Evolutionary conservation across 2,329 filamentous ascomycete species (phyloP), one percentile per base, ranked within the genome.

Genomic region (Aspergillus persii): DNA sequence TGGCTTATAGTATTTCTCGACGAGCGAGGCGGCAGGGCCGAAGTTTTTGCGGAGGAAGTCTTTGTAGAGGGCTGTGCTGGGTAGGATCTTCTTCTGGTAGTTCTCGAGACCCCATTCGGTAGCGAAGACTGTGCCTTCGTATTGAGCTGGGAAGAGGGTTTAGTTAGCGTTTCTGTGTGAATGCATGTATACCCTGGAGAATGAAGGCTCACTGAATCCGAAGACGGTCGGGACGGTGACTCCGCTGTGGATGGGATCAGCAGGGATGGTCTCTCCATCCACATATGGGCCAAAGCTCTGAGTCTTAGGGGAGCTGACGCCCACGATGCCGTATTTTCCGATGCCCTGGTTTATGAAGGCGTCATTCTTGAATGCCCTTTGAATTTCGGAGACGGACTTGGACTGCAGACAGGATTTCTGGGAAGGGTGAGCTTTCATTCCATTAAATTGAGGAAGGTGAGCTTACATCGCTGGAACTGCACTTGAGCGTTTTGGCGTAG

Each of bases 371-470:
- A 60, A 63, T 11, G 63, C 62, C 11, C n/a, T 59, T 6, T 50
- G 29, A 4, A 69, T 36, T 3, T 66, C 64, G 4, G 52, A 29
- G 2, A 50, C 4, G 15, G 60, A 51, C 50, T 56, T 62, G 5
- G 63, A 67, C 50, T 60, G 57, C 3, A 69, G 59, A 33, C 66
- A 69, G 7, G 64, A 31, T 64, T 62, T 66, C 64, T 67, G 11
- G 11, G 8, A 8, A 33, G 18, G 2, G 8, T 33, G 7, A 11
- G 11, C 31, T n/a, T 3, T 44, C 54, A 50, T 57, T 23, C 18
- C 18, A 23, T 23, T 23, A 23, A 23, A 23, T 23, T 23, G 18
- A 33, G 11, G 8, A 8, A 33, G 2, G 1, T 33, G 7, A 11
- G 11, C 31, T n/a, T 3, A 48, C 54, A 50, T 57, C 50, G 29